Conservation (phyloP, 2,329 filamentous ascomycete species). For the Tolypocladium paradoxum region DNA sequence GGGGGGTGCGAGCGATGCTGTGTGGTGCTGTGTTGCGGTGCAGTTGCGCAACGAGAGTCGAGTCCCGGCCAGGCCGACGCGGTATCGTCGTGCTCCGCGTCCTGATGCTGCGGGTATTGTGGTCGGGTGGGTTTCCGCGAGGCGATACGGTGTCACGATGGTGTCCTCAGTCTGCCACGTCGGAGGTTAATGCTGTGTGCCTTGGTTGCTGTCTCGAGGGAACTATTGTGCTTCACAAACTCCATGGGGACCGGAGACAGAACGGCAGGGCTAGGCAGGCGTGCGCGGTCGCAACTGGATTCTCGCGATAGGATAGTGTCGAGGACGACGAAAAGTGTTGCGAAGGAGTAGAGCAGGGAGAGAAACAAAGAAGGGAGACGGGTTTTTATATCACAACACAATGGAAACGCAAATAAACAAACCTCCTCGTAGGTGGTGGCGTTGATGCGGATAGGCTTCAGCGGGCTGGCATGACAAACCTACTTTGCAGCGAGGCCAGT, state of each 20-base stretch:
- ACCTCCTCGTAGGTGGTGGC: not conserved
- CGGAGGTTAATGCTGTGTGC: not conserved
- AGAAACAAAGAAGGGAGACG: not conserved
- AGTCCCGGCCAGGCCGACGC: not conserved
- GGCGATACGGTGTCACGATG: not conserved
- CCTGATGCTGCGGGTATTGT: not conserved
- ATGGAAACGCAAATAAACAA: not conserved
- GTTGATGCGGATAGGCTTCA: not conserved
- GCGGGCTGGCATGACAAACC: not conserved
- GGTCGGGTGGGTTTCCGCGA: not conserved
- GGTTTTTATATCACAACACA: not conserved
- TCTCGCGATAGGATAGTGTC: not conserved
- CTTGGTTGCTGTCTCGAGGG: not conserved
- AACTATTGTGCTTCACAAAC: not conserved
- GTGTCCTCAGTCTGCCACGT: constrained; percentile 1
- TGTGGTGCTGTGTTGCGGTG: not conserved
- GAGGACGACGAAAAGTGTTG: not conserved
- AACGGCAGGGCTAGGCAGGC: not conserved
- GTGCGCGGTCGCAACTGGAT: not conserved
- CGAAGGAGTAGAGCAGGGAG: not conserved
- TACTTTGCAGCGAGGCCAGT: not conserved
- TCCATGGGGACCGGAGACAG: constrained; percentile 2
- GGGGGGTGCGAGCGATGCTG: not conserved
- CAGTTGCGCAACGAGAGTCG: not conserved
- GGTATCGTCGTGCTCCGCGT: not conserved